Percentiles rank a stretch among this genome's conserved stretches.
Conservation (phyloP, 441 rosid species). For the Eugenia klotzschiana region DNA sequence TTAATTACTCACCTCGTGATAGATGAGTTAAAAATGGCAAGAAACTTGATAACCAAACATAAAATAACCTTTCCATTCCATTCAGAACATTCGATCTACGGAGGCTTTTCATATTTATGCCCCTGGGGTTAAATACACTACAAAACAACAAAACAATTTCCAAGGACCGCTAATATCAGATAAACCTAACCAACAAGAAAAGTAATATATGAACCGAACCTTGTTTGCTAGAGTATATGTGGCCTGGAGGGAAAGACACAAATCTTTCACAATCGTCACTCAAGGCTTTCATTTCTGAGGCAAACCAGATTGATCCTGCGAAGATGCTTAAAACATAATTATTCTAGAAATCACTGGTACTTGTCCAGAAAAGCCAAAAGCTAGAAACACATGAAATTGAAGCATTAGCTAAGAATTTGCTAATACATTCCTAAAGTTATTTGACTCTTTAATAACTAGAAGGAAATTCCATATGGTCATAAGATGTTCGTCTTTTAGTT, state of each 20-base stretch:
- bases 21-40: background rate
- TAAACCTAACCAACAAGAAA: background rate
- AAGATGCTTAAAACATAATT: constrained; percentile 1
- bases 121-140: background rate
- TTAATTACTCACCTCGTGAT: background rate
- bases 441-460: background rate
- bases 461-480: background rate
- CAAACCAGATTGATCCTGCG: constrained; percentile 92
- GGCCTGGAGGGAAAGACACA: constrained; percentile 74
- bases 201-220: constrained; percentile 24
- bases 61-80: background rate
- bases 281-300: constrained; percentile 97
- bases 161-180: background rate
- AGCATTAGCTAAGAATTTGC: background rate
- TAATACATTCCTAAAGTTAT: background rate
- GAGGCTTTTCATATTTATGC: background rate
- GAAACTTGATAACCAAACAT: background rate
- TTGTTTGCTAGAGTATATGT: constrained; percentile 89
- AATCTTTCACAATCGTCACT: constrained; percentile 95
- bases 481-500: background rate
- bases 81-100: background rate
- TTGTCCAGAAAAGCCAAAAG: background rate
- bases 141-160: background rate
- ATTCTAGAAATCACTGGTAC: background rate
- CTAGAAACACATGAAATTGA: background rate